Percentiles rank a stretch among this genome's conserved stretches.
phyloP scores from a whole-genome alignment of 2,329 filamentous ascomycete species.

The Cadophora sp. region DNA sequence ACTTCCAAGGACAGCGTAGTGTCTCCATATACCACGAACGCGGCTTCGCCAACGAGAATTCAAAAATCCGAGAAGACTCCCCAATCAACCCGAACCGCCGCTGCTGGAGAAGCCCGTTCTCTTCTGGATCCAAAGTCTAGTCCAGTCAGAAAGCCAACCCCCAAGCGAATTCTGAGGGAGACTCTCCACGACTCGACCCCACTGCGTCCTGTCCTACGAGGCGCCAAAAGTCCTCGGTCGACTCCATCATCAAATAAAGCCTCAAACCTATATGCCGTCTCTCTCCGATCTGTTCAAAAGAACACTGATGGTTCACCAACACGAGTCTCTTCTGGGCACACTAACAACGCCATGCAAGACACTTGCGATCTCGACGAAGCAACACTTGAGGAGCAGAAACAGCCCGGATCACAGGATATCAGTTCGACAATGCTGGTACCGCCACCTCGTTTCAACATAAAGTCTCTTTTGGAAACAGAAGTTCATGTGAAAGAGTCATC shows the following conservation, averaged over 20 bases:
- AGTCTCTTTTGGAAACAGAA: neutral
- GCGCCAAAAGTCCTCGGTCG: neutral
- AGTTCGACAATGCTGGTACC: neutral
- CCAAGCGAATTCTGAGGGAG: slow-evolving; percentile 18
- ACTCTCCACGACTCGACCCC: slow-evolving; percentile 18
- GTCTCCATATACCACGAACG: slow-evolving; percentile 41
- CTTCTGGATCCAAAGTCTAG: slow-evolving; percentile 16
- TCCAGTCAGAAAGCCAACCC: slow-evolving; percentile 7
- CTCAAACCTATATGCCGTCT: neutral
- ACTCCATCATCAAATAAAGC: slow-evolving; percentile 19
- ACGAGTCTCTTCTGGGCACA: neutral
- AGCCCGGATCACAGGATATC: neutral
- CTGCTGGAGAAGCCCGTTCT: neutral
- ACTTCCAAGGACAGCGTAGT: slow-evolving; percentile 33
- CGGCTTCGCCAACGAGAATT: slow-evolving; percentile 38
- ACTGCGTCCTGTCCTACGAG: slow-evolving; percentile 1
- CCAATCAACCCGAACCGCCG: slow-evolving; percentile 20
- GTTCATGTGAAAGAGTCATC: neutral
- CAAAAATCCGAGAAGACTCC: slow-evolving; percentile 36
- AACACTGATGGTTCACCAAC: slow-evolving; percentile 7
- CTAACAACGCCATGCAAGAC: neutral
- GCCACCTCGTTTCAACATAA: slow-evolving; percentile 1
- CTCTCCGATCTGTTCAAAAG: slow-evolving; percentile 23
- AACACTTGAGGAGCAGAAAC: neutral
- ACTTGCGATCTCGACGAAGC: neutral